phyloP scores from a whole-genome alignment of 345 rosid genomes.

The Sonneratia caseolaris region DNA sequence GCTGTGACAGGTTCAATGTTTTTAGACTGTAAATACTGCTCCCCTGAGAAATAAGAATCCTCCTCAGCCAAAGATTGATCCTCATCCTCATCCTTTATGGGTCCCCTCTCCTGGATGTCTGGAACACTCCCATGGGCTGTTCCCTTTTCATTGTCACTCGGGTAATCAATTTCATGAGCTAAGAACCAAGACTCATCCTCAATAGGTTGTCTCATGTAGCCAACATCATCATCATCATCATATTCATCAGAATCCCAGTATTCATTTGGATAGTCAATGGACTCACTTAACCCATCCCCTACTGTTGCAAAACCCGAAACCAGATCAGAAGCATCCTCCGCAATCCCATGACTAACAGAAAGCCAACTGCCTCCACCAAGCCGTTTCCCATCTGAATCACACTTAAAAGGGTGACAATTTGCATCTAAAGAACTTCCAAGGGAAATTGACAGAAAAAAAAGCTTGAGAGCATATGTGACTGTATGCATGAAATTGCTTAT shows the following conservation, averaged over 20 bases:
- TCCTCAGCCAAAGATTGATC: constrained; percentile 92
- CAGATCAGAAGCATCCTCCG: constrained; percentile 93
- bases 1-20: constrained; percentile 46
- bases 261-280: constrained; percentile 79
- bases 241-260: constrained; percentile 99
- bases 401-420: constrained; percentile 10
- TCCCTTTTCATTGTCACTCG: constrained; percentile 96
- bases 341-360: constrained; percentile 94
- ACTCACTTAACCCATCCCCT: constrained; percentile 93
- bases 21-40: constrained; percentile 59
- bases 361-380: constrained; percentile 90
- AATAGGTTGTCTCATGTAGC: constrained; percentile 92
- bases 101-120: constrained; percentile 69
- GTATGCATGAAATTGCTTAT: neutral
- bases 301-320: constrained; percentile 97
- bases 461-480: neutral
- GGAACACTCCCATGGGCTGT: constrained; percentile 73
- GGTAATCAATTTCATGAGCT: constrained; percentile 97
- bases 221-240: constrained; percentile 96
- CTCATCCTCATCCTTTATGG: constrained; percentile 74
- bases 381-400: constrained; percentile 63
- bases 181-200: constrained; percentile 99
- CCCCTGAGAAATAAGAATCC: constrained; percentile 93
- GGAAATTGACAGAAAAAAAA: neutral
- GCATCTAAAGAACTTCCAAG: constrained; percentile 8